A percentile compares a stretch with the other conserved stretches of the same genome.
Conservation (phyloP, 495 filamentous ascomycete genomes). For the Aspergillus olivimuriae region DNA sequence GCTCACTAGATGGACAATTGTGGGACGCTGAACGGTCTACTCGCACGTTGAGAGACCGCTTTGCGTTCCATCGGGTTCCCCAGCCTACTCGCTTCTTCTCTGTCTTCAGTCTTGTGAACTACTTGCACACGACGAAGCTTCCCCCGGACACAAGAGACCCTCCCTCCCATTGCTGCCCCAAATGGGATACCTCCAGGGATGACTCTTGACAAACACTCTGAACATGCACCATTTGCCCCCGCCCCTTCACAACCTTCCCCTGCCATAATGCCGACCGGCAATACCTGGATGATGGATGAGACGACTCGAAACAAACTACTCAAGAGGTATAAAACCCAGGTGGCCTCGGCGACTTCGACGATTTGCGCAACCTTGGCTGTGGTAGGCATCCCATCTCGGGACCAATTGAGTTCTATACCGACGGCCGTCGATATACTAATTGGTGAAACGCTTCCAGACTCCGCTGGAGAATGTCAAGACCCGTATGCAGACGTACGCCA, state of each 20-base stretch:
- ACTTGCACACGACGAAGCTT: constrained; percentile 10
- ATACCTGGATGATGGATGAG: constrained; percentile 36
- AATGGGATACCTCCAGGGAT: constrained; percentile 35
- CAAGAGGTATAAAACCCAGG: constrained; percentile 42
- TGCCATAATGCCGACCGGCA: constrained; percentile 27
- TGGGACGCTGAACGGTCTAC: constrained; percentile 48
- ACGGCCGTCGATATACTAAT: too few relatives aligned
- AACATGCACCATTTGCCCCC: constrained; percentile 37
- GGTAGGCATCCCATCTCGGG: constrained; percentile 23
- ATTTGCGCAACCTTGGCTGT: constrained; percentile 40
- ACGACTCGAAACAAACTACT: constrained; percentile 34
- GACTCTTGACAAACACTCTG: constrained; percentile 38
- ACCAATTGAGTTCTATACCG: too few relatives aligned
- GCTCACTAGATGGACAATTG: constrained; percentile 36
- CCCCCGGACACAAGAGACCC: constrained; percentile 5
- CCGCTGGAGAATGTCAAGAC: constrained; percentile 46
- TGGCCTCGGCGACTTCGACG: constrained; percentile 38
- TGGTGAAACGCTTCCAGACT: constrained; percentile 29
- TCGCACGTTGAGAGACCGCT: constrained; percentile 44
- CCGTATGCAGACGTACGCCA: constrained; percentile 43
- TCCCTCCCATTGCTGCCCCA: constrained; percentile 14
- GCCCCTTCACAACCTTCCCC: constrained; percentile 22
- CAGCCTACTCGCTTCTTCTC: constrained; percentile 30
- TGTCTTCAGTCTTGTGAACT: constrained; percentile 4
- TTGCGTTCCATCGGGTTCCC: constrained; percentile 50